Conservation (phyloP, 352 stramenopile genomes). For the Globisporangium ultimum region DNA sequence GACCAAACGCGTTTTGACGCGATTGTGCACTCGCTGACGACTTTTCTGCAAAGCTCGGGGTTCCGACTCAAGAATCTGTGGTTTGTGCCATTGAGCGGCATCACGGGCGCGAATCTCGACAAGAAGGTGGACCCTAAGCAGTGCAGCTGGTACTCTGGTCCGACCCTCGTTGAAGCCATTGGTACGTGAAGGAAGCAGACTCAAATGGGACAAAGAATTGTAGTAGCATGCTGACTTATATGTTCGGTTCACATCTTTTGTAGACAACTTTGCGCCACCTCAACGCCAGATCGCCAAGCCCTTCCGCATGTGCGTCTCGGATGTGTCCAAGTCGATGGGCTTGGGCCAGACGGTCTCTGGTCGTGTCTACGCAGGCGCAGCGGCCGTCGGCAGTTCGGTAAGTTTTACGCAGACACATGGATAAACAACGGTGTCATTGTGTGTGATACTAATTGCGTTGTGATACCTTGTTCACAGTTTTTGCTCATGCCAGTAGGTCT, state of each 20-base stretch:
- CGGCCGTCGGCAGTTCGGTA: constrained; percentile 65
- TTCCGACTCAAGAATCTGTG: constrained; percentile 80
- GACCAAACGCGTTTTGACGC: constrained; percentile 75
- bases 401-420: constrained; percentile 3
- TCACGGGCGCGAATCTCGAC: constrained; percentile 83
- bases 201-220: too few species aligned
- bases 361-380: constrained; percentile 79
- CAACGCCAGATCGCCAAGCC: constrained; percentile 79
- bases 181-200: constrained; percentile 19
- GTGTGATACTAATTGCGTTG: neutral
- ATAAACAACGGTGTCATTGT: too few species aligned
- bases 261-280: constrained; percentile 71
- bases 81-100: constrained; percentile 87
- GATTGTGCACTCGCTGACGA: constrained; percentile 70
- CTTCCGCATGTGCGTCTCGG: constrained; percentile 83
- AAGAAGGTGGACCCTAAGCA: constrained; percentile 42
- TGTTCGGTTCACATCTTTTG: constrained; percentile 9
- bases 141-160: constrained; percentile 74
- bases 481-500: constrained; percentile 60
- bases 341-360: constrained; percentile 78
- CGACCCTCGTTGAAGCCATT: constrained; percentile 79
- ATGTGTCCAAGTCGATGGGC: constrained; percentile 85
- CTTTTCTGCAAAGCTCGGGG: constrained; percentile 69
- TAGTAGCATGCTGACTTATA: neutral
- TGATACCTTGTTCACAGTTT: constrained; percentile 24